Base-by-base conservation (phyloP, 2,329 filamentous ascomycete species). In the Ophiostoma novo-ulmi region DNA sequence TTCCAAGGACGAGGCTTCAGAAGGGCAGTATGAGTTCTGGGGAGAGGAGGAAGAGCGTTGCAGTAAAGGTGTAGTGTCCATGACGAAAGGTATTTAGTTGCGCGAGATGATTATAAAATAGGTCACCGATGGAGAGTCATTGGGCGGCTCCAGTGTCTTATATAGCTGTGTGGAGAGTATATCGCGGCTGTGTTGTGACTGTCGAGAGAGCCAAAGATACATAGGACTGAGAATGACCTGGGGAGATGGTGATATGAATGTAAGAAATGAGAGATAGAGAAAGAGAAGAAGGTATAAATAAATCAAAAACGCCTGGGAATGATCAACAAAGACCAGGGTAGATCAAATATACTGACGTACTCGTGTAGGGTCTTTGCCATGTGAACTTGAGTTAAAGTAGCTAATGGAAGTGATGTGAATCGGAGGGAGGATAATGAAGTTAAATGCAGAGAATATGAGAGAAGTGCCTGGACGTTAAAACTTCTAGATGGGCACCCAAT, bases 21-120 rank as follows among this genome's bases (percentile, higher is more conserved):
- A 79, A 67, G 81, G 80, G 76, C 79, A 82, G 76, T 81, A 82
- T 71, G 80, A 83, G 76, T 80, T 79, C 67, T 80, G 78, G 71
- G 81, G 79, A 66, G 81, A 82, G 22, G 78, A 78, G 38, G 81
- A 80, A 72, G 81, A 83, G 76, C 79, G 79, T 71, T 80, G 82
- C 71, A 84, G 78, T 65, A 82, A 82, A 75, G 83, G 83, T 77
- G 82, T 82, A 74, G 82, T 79, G 77, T 84, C 83, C 83, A 85
- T 85, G 78, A 76, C 76, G 71, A 69, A 63, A 41, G 14, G 5
- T 66, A 41, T 8, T 64, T 41, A 61, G 22, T 17, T 36, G 11
- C 10, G 11, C 41, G 65, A 8, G n/a, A 44, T 20, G 38, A 10
- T n/a, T 38, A 35, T 17, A 7, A 17, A 13, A 69, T 14, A n/a